A percentile compares a stretch with the other conserved stretches of the same genome.
Conservation (phyloP, 306 rosid genomes). For the Leucaena leucocephala region DNA sequence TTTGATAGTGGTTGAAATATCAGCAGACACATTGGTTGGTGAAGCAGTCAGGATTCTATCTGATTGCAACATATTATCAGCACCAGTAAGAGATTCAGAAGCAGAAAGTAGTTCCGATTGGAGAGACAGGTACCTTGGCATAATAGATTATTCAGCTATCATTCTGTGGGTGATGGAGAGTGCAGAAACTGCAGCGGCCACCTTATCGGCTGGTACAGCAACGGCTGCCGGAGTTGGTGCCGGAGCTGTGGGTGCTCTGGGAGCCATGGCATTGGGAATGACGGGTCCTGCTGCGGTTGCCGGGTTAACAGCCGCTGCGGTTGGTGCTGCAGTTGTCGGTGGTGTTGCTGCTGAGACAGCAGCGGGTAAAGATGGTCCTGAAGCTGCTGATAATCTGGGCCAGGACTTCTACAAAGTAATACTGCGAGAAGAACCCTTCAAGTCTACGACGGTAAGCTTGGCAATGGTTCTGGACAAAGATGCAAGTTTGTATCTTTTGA, state of each 20-base stretch:
- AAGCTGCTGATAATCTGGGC: conserved; percentile 75
- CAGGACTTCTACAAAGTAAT: conserved; percentile 80
- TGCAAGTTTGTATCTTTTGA: not conserved
- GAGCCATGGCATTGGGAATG: conserved; percentile 79
- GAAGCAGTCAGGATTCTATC: conserved; percentile 77
- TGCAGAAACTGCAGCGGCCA: conserved; percentile 87
- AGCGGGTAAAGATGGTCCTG: conserved; percentile 69
- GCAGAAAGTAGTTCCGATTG: conserved; percentile 60
- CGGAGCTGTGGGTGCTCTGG: conserved; percentile 79
- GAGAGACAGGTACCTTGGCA: conserved; percentile 83
- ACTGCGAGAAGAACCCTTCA: conserved; percentile 92
- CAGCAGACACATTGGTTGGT: conserved; percentile 64
- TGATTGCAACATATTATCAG: conserved; percentile 79
- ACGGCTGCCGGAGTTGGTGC: conserved; percentile 88
- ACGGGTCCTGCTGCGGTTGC: conserved; percentile 87
- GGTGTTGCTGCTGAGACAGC: conserved; percentile 70
- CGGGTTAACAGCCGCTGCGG: conserved; percentile 89
- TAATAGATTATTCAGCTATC: conserved; percentile 80
- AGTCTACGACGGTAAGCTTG: conserved; percentile 82
- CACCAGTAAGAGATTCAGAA: conserved; percentile 71
- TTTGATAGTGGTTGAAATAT: conserved; percentile 76
- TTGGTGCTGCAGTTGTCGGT: conserved; percentile 87
- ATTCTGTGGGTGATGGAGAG: conserved; percentile 91
- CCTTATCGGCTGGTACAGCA: conserved; percentile 78
- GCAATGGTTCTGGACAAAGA: not conserved